Evolutionary conservation across 2,329 filamentous ascomycete species (phyloP), one percentile per base, ranked within the genome.

Genomic region (Aspergillus melleus): DNA sequence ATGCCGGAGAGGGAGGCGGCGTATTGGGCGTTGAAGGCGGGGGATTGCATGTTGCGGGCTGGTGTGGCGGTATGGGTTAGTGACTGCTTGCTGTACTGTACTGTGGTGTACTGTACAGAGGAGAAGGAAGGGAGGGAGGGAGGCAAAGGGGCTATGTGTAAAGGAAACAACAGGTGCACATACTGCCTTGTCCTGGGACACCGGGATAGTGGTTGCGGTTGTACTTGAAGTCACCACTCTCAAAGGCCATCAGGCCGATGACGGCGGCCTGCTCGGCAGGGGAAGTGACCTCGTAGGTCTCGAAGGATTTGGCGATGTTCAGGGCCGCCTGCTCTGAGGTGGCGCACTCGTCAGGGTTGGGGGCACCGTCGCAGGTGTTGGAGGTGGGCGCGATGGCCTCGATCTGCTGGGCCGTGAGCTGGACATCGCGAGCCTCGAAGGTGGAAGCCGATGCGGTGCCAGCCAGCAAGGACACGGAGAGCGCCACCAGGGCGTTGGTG

Each of bases 171-270:
- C 36, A 20, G 16, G 3, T 42, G 30, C 44, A 62, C 61, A 36
- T 62, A 64, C 63, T 65, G 14, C 63, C 61, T 46, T 65, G 58
- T 6, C 64, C 62, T 16, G 55, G 29, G 5, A 62, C 54, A 2
- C 60, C 63, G 1, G 62, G 62, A 4, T 42, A 61, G 50, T 66
- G 58, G 32, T 65, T 65, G 52, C 47, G 54, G 19, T 88, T 90
- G 82, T 85, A 93, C 68, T 84, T 81, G 77, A 93, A 90, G 63
- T 88, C 82, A 22, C 59, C 86, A 1, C 85, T 86, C 78, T 96
- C 92, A 70, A 87, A 88, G 11, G 88, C 85, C 78, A 91, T 89
- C 69, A 92, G 80, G 12, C 87, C 81, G 49, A 95, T 70, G 16
- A 93, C 74, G 22, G 88, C 90, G 6, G 90, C 90, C 70, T 90